Percentiles rank a stretch among this genome's conserved stretches.
These are phyloP conservation scores for Teunomyces pallodes DNA, from an alignment of 805 yeast genomes.

Conservation along the genomic window DNA sequence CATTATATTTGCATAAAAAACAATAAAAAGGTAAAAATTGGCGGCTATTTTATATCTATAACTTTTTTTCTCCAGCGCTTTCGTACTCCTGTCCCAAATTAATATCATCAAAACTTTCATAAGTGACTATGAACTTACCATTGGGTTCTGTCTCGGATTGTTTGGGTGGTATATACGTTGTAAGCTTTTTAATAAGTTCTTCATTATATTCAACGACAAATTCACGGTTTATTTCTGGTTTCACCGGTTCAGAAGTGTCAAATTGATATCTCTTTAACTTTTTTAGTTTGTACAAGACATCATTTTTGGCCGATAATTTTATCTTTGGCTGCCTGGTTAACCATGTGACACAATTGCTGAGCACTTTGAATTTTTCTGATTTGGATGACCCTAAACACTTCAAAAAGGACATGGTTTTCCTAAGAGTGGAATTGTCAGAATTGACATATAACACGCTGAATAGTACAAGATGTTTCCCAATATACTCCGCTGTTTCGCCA, in stretches of 20 bases:
- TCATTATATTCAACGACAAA: background rate
- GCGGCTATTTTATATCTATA: background rate
- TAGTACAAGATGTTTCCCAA: constrained; percentile 23
- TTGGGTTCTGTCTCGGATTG: background rate
- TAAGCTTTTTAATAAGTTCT: background rate
- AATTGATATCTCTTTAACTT: background rate
- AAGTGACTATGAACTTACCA: background rate
- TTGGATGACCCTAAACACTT: constrained; percentile 19
- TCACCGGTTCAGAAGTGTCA: background rate
- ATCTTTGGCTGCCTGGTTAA: constrained; percentile 11
- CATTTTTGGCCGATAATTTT: background rate
- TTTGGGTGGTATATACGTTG: background rate
- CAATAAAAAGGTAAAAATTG: background rate
- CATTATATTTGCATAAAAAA: background rate
- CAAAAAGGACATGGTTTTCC: constrained; percentile 15
- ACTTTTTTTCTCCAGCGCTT: background rate
- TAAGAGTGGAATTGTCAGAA: constrained; percentile 12
- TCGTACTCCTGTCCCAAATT: background rate
- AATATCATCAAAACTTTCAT: background rate
- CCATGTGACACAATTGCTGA: constrained; percentile 24
- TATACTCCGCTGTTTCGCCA: constrained; percentile 28
- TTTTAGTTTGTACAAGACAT: background rate
- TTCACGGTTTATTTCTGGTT: background rate
- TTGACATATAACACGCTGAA: constrained; percentile 19
- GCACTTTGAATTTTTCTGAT: constrained; percentile 11